phyloP scores from a whole-genome alignment of 2,329 filamentous ascomycete species.

The Helminthosporium solani region DNA sequence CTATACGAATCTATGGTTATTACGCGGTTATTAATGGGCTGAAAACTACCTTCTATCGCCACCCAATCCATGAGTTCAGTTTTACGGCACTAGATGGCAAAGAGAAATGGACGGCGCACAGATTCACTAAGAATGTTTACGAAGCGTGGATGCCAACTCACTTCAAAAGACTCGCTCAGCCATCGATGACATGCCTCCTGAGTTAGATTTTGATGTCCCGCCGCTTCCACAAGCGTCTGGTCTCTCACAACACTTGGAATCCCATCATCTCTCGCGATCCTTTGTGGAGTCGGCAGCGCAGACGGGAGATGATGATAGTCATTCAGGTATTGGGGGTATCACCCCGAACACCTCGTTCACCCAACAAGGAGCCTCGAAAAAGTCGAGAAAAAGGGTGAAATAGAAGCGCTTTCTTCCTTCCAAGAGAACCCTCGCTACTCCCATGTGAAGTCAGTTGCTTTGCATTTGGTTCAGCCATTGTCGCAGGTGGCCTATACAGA shows the following conservation, averaged over 20 bases:
- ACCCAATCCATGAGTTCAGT: conserved; percentile 16
- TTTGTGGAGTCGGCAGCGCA: conserved; percentile 3
- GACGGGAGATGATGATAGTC: conserved; percentile 3
- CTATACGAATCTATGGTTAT: conserved; percentile 17
- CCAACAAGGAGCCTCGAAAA: conserved; percentile 9
- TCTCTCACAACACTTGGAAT: conserved; percentile 5
- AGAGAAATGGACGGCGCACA: conserved; percentile 12
- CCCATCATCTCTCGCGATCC: conserved; percentile 6
- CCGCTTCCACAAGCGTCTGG: conserved; percentile 5
- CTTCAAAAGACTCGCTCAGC: conserved; percentile 11
- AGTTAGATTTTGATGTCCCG: conserved; percentile 4
- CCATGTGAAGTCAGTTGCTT: too few species aligned
- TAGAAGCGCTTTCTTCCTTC: conserved; percentile 5
- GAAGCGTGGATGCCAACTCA: conserved; percentile 12
- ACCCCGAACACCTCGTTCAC: conserved; percentile 11
- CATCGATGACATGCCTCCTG: conserved; percentile 11
- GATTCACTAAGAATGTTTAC: conserved; percentile 15
- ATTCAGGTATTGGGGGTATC: conserved; percentile 7
- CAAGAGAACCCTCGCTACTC: too few species aligned
- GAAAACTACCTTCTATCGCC: conserved; percentile 14
- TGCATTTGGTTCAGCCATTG: too few species aligned
- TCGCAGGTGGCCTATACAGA: too few species aligned
- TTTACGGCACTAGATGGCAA: conserved; percentile 1
- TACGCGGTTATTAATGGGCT: conserved; percentile 17
- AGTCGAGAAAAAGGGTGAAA: conserved; percentile 3